A percentile compares a stretch with the other conserved stretches of the same genome.
Evolutionary conservation across 1,139 yeast species (phyloP).

Genomic region (Blastobotrys apis): DNA sequence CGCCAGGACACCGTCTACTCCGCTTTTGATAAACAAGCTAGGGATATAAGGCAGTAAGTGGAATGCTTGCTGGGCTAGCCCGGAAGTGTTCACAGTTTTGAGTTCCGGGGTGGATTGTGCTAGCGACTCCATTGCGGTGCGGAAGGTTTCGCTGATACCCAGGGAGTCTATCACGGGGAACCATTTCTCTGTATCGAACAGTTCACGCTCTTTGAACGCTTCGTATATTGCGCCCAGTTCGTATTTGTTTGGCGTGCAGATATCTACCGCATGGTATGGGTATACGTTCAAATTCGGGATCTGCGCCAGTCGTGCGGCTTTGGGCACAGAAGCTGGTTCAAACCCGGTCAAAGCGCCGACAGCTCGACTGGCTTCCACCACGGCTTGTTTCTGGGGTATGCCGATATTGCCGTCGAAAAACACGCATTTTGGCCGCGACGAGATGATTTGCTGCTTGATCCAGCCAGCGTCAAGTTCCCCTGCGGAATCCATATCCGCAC

Average conservation of each 20-base stretch:
- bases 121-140: constrained; percentile 40
- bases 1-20: constrained; percentile 56
- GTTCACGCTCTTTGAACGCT: constrained; percentile 45
- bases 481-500: constrained; percentile 77
- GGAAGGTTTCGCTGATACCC: constrained; percentile 47
- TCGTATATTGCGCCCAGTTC: constrained; percentile 57
- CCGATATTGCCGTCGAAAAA: constrained; percentile 70
- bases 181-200: constrained; percentile 66
- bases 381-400: constrained; percentile 37
- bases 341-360: constrained; percentile 42
- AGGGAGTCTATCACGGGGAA: constrained; percentile 66
- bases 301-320: constrained; percentile 41
- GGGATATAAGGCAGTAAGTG: constrained; percentile 70
- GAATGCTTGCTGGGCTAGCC: constrained; percentile 64
- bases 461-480: constrained; percentile 47
- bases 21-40: constrained; percentile 63
- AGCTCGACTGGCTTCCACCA: constrained; percentile 34
- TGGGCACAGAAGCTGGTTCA: constrained; percentile 75
- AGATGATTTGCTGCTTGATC: constrained; percentile 33
- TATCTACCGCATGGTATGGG: constrained; percentile 39
- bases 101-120: constrained; percentile 30
- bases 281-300: constrained; percentile 23
- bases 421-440: constrained; percentile 39
- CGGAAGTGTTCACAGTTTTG: constrained; percentile 38
- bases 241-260: constrained; percentile 64